Evolutionary conservation across 2,329 filamentous ascomycete genomes (phyloP), one percentile per base, ranked within the genome.

Genomic region (Elsinoe perseae): DNA sequence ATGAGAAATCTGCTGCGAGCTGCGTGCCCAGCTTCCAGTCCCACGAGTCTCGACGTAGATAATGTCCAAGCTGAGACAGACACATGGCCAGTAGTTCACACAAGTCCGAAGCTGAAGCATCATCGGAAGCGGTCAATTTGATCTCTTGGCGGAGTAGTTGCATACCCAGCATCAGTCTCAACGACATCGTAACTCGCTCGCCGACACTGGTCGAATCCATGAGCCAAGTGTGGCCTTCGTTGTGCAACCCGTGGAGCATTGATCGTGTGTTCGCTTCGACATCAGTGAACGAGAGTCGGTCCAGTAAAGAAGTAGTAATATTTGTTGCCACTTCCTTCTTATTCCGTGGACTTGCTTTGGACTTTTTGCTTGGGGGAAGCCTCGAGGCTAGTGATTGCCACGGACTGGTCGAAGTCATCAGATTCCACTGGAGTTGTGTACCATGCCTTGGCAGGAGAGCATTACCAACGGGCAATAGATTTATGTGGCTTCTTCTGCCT

Each of bases 121-220:
- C 53, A 14, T 34, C 18, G 7, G 18, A 23, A 2, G 21, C 7
- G 14, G 14, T 46, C 1, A 98, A 79, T 66, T 95, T 97, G 60
- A 87, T 79, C 68, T 98, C 93, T 68, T 98, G 92, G 0, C 87
- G 79, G n/a, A 95, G 75, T 2, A 97, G 76, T 71, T 98, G 93
- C 10, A 98, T 75, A 0, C 82, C 86, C 36, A 84, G 75, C 61
- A 95, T 67, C 6, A 70, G 54, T 34, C 63, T 64, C 27, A 46
- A 48, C 18, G 57, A 55, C 34, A 27, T 53, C 0, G 28, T 27
- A 61, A 56, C 32, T 59, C 64, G 57, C 83, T 79, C 50, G 77
- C 76, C 57, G 81, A 80, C 53, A 73, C 72, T 34, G 79, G 73
- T 56, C 76, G 38, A 21, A 16, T 50, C 36, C 32, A 58, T 54